Percentiles rank a stretch among this genome's conserved stretches.
phyloP scores from a whole-genome alignment of 257 asterid genomes.

The Nicotiana attenuata region DNA sequence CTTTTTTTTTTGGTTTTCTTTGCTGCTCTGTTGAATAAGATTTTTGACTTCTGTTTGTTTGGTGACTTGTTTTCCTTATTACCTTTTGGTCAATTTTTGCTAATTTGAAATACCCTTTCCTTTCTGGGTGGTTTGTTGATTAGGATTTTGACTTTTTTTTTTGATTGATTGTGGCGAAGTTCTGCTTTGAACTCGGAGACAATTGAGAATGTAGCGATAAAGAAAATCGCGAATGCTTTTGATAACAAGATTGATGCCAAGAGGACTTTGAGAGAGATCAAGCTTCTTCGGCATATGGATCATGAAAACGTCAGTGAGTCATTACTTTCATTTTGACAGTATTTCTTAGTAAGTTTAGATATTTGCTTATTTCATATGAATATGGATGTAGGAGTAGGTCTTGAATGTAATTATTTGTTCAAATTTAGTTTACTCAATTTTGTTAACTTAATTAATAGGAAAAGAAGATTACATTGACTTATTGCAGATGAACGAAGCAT shows the following conservation, averaged over 20 bases:
- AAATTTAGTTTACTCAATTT: neutral
- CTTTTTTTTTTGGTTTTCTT: no score
- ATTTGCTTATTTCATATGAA: neutral
- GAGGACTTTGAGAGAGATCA: conserved; percentile 29
- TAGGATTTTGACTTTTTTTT: neutral
- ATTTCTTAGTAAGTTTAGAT: neutral
- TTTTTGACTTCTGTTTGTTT: conserved; percentile 4
- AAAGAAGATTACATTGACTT: neutral
- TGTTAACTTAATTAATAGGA: neutral
- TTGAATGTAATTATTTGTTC: neutral
- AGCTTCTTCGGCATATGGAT: conserved; percentile 29
- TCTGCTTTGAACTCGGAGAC: conserved; percentile 29
- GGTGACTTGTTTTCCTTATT: conserved; percentile 4
- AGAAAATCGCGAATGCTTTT: conserved; percentile 23
- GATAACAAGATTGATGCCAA: conserved; percentile 24
- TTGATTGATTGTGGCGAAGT: conserved; percentile 4
- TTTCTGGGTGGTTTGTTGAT: neutral
- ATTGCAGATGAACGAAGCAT: neutral
- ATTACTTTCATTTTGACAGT: neutral
- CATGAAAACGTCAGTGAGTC: conserved; percentile 25
- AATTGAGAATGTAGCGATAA: conserved; percentile 22
- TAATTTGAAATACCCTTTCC: neutral
- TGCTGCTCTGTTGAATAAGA: neutral
- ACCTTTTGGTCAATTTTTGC: neutral
- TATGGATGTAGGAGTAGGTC: neutral